Base-by-base conservation (phyloP, 106 monocot genomes). In the Amphibolis antarctica region DNA sequence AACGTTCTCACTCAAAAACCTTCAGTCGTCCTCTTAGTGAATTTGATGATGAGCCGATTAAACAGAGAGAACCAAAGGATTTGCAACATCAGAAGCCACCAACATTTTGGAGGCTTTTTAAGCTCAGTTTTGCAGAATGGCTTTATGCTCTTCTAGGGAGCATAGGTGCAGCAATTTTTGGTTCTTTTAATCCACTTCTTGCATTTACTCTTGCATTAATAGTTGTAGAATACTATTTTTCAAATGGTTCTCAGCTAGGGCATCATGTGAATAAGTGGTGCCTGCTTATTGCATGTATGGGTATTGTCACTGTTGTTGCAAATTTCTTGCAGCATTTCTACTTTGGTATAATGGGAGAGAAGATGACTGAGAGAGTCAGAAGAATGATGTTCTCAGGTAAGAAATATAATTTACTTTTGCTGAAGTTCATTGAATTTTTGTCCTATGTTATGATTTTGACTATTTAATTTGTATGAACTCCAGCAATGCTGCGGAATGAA, bases 311-410 rank as follows among this genome's bases (percentile, higher is more conserved):
- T 49, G 91, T 99, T 43, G 48, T 99, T 66, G 98, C 91, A 29
- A 99, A 99, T 69, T 91, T 91, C 72, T 77, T 99, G 77, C 98
- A 99, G 72, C 98, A 99, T 64, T 99, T 99, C 73, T 99, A 99
- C 81, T 99, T 99, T 81, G 98, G 98, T 62, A 99, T 99, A 67
- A 99, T 99, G 98, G 98, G 98, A 19, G 98, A 98, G 67, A 99
- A 99, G 57, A 99, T 99, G 98, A 99, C 98, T 0, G 98, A 98
- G 57, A 79, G 98, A 59, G 76, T 98, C 42, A 76, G 98, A 68
- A 82, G 98, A 54, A 99, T 99, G 98, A 99, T 99, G 98, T 99
- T 99, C 62, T 99, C 91, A 77, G 98, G 98, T 99, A 74, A 74
- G 18, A 36, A 1, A 7, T n/a, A 28, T 46, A 18, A 4, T 56